Conservation (phyloP, 345 rosid genomes). For the Syzygium jambos region DNA sequence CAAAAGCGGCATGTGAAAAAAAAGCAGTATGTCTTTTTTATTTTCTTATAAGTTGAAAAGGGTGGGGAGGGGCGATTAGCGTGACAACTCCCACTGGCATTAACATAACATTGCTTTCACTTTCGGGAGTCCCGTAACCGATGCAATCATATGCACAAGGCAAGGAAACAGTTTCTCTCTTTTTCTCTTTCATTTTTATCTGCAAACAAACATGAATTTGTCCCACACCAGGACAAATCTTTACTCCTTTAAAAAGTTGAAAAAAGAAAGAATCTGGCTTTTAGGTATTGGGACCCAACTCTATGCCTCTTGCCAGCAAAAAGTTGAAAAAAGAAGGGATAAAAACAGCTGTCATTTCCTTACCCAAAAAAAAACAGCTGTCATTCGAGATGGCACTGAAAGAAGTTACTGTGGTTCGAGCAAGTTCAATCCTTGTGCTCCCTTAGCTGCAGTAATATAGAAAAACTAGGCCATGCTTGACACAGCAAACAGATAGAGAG, state of each 20-base stretch:
- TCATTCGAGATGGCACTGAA: not conserved
- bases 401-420: not conserved
- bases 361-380: not conserved
- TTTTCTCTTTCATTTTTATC: not conserved
- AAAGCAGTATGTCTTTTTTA: too few species aligned
- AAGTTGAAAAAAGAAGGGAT: not conserved
- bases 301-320: not conserved
- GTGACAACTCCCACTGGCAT: too few species aligned
- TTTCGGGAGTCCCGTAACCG: too few species aligned
- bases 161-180: not conserved
- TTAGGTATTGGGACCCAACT: not conserved
- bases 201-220: not conserved
- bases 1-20: not conserved
- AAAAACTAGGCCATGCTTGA: not conserved
- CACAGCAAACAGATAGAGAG: not conserved
- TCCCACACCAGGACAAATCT: not conserved
- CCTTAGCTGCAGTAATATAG: not conserved
- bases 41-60: not conserved
- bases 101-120: too few species aligned
- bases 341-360: not conserved
- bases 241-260: not conserved
- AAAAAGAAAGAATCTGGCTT: not conserved
- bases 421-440: not conserved
- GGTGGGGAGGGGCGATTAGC: not conserved
- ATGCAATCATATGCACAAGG: too few species aligned